phyloP scores from a whole-genome alignment of 305 asterid species.

The Euphrasia arctica region DNA sequence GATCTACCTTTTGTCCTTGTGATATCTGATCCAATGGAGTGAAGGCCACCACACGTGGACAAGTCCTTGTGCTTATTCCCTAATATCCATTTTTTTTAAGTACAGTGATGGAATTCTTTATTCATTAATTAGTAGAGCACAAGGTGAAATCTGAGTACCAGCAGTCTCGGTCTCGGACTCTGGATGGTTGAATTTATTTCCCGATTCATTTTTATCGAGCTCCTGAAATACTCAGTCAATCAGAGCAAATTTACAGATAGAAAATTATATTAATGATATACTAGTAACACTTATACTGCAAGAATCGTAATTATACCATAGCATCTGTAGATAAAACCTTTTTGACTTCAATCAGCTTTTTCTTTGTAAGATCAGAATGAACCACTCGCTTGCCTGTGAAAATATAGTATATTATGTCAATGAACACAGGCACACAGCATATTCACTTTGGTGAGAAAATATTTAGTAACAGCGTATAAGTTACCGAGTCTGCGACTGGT shows the following conservation, averaged over 20 bases:
- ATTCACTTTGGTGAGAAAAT: slow-evolving; percentile 14
- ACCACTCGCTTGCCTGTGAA: slow-evolving; percentile 82
- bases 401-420: slow-evolving; percentile 23
- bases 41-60: slow-evolving; percentile 85
- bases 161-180: slow-evolving; percentile 38
- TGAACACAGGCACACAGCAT: slow-evolving; percentile 10
- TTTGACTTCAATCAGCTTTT: slow-evolving; percentile 66
- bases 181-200: slow-evolving; percentile 35
- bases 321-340: slow-evolving; percentile 48
- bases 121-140: slow-evolving; percentile 13
- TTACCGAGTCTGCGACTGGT: slow-evolving; percentile 80
- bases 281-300: slow-evolving; percentile 1
- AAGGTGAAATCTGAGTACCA: slow-evolving; percentile 24
- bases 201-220: slow-evolving; percentile 43
- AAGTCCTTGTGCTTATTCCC: slow-evolving; percentile 50
- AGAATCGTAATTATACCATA: slow-evolving; percentile 40
- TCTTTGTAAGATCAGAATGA: slow-evolving; percentile 77
- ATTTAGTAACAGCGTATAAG: not conserved
- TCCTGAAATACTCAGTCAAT: slow-evolving; percentile 40
- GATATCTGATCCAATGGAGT: slow-evolving; percentile 82
- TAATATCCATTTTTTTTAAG: slow-evolving; percentile 13
- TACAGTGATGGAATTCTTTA: not conserved
- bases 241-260: slow-evolving; percentile 17
- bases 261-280: slow-evolving; percentile 1
- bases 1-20: slow-evolving; percentile 67